phyloP scores from a whole-genome alignment of 1,284 basidiomycete species.

The Boletus subluridellus region DNA sequence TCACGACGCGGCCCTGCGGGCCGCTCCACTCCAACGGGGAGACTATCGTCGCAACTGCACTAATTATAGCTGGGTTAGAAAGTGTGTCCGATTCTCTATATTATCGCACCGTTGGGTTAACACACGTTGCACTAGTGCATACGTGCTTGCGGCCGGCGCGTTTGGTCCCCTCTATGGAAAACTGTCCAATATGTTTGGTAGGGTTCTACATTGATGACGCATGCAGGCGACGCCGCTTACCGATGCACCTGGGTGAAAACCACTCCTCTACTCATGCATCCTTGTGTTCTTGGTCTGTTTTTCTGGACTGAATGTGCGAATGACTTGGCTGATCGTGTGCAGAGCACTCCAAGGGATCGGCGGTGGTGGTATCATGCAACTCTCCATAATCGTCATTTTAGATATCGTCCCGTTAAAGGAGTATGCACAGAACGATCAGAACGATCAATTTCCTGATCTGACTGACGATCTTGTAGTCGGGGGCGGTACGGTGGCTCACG shows the following conservation, averaged over 20 bases:
- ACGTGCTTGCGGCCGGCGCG: constrained; percentile 53
- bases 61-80: constrained; percentile 76
- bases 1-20: too few relatives aligned
- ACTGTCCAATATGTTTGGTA: constrained; percentile 57
- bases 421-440: constrained; percentile 20
- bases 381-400: too few relatives aligned
- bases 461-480: constrained; percentile 44
- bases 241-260: constrained; percentile 57
- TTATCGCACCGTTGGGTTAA: constrained; percentile 14
- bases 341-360: constrained; percentile 83
- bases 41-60: too few relatives aligned
- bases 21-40: too few relatives aligned
- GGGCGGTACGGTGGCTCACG: constrained; percentile 63
- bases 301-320: constrained; percentile 24
- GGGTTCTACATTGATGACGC: neutral
- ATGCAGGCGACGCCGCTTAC: constrained; percentile 26
- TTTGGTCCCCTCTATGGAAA: constrained; percentile 62
- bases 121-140: constrained; percentile 46
- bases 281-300: constrained; percentile 60
- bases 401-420: too few relatives aligned
- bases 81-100: constrained; percentile 38
- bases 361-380: too few relatives aligned
- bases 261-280: constrained; percentile 50
- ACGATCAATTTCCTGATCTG: neutral
- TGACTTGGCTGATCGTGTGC: constrained; percentile 70